Conservation (phyloP, 495 filamentous ascomycete genomes). For the Haplographium delicatum region DNA sequence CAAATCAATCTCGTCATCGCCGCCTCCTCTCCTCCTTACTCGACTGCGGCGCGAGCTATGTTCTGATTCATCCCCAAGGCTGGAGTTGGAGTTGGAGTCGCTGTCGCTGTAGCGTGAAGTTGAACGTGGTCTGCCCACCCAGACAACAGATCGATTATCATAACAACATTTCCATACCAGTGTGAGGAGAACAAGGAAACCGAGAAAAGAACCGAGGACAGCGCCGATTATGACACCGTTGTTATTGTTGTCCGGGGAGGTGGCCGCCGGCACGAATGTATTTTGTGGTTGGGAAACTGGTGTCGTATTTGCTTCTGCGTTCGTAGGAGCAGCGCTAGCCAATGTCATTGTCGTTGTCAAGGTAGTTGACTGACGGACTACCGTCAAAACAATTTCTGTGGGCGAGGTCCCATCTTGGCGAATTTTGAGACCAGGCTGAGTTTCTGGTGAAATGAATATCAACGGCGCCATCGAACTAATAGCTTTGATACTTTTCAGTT, state of each 20-base stretch:
- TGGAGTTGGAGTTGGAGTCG: not conserved
- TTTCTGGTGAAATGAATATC: not conserved
- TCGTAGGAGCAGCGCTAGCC: not conserved
- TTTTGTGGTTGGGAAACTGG: not conserved
- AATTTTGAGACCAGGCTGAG: not conserved
- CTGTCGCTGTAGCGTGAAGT: no score
- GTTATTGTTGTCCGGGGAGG: not conserved
- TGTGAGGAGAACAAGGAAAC: not conserved
- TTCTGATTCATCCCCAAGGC: not conserved
- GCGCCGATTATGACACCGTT: not conserved
- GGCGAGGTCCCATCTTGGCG: not conserved
- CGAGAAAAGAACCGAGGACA: not conserved
- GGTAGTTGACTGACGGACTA: not conserved
- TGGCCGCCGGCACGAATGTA: not conserved
- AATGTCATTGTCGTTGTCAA: not conserved
- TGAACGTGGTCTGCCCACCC: not conserved
- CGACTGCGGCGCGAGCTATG: not conserved
- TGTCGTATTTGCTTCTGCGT: not conserved
- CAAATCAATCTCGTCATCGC: not conserved
- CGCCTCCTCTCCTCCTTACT: constrained; percentile 1
- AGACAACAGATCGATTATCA: not conserved
- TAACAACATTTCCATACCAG: constrained; percentile 5
- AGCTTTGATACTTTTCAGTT: no score
- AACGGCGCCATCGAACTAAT: no score
- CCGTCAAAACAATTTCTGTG: not conserved